Evolutionary conservation across 495 filamentous ascomycete species (phyloP), one percentile per base, ranked within the genome.

Genomic region (Hyaloscypha bicolor): DNA sequence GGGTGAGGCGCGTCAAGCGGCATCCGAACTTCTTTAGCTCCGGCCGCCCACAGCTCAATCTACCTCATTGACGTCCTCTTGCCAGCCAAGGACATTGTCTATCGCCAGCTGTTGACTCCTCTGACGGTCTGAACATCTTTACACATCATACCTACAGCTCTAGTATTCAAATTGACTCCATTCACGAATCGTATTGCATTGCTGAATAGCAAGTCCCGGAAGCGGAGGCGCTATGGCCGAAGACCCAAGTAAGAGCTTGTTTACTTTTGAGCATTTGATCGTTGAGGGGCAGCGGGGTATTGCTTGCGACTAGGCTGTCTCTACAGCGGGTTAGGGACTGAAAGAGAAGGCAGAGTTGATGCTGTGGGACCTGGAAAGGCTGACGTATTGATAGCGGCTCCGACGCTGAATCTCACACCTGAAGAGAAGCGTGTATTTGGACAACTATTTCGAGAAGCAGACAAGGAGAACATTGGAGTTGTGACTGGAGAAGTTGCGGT

Each of bases 401-500:
- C 90, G 65, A 91, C 89, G 76, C 86, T 98, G 69, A 93, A 96
- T 79, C 88, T 99, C 68, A 93, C 90, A 21, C 81, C 89, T 12
- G 93, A 98, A 69, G 95, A 99, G 82, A 97, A 96, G 81, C 91
- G 93, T 72, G 87, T 91, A 45, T 99, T 95, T 77, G 91, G 90
- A 48, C 92, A 94, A 78, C 87, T 98, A 59, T 99, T 98, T 77
- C 85, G 88, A 75, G 86, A 90, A 66, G 95, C 95, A 48, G 96
- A 98, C 74, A 89, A 88, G 33, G 95, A 97, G 66, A 89, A 85
- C 73, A 86, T 97, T 22, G 92, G 93, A n/a, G 93, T 97, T 57
- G 92, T 99, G 14, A 97, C 94, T 16, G 95, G 96, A 70, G 95
- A 98, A 77, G 83, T 96, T 63, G 95, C 95, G 9, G 96, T 98